Evolutionary conservation across 208 protist genomes (phyloP), one percentile per base, ranked within the genome.

Genomic region (Paratrypanosoma confusum): DNA sequence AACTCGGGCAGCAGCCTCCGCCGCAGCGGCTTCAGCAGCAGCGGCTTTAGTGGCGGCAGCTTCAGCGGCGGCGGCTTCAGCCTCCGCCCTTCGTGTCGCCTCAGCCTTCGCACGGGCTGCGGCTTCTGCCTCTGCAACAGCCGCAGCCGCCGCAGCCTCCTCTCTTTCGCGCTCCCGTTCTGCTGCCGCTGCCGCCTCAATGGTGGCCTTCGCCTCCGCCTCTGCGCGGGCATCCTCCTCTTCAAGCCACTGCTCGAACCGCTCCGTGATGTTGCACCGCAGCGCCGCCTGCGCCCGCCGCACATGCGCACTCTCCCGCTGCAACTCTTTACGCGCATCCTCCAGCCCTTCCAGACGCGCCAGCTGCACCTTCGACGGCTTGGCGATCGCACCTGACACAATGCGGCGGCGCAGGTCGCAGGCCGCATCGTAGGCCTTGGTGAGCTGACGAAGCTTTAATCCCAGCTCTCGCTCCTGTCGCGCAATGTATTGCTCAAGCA

Each of bases 351-450:
- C 50, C 3, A 74, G 27, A 28, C 48, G 36, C 3, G 39, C 35
- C n/a, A 65, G 48, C 32, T 72, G 65, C 11, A 43, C 65, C 39
- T 72, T 72, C 5, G 65, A 72, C 5, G 52, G 57, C 14, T 42
- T 44, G 33, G 39, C 50, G 36, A 63, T 21, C 0, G 39, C 26
- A 13, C 62, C 62, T 0, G 54, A 53, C 26, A 57, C 37, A 34
- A 70, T 64, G 24, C 57, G 39, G 27, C 53, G 53, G 10, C 54
- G 51, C 1, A 57, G 13, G 16, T 56, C 43, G 48, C 45, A 41
- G 16, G 40, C 38, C 0, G 21, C 31, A 23, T 66, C 42, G 16
- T 53, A 50, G 26, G 52, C 40, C 21, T 55, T 61, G 35, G 55
- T 54, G 4, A 34, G 36, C 17, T 22, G 40, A 14, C 25, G 33